A percentile compares a stretch with the other conserved stretches of the same genome.
phyloP scores from a whole-genome alignment of 1,284 basidiomycete genomes.

The Fomitopsis betulina region DNA sequence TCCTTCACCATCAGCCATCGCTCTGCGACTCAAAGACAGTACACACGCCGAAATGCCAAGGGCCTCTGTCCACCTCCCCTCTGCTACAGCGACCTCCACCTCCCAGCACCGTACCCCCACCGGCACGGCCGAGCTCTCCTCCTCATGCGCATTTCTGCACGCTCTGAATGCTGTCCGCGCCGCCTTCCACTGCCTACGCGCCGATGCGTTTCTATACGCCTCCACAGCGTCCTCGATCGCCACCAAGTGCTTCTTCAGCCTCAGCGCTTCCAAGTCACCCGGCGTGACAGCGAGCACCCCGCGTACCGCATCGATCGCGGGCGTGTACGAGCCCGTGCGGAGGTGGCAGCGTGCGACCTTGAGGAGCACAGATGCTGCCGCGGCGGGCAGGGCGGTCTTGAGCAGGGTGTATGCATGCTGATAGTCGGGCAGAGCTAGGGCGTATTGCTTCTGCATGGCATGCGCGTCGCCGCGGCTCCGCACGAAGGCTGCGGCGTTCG shows the following conservation, averaged over 20 bases:
- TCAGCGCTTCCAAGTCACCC: slow-evolving; percentile 3
- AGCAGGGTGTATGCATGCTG: slow-evolving; percentile 7
- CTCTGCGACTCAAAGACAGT: background rate
- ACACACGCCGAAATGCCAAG: slow-evolving; percentile 10
- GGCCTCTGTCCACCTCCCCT: slow-evolving; percentile 12
- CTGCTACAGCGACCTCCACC: slow-evolving; percentile 12
- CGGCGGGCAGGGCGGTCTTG: background rate
- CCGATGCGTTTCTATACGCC: slow-evolving; percentile 8
- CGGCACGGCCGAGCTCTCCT: slow-evolving; percentile 10
- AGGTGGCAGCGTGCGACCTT: slow-evolving; percentile 14
- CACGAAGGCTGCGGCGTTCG: background rate
- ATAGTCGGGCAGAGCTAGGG: slow-evolving; percentile 12
- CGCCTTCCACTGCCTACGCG: slow-evolving; percentile 16
- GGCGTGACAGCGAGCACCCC: slow-evolving; percentile 11
- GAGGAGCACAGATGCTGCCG: background rate
- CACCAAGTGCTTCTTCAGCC: slow-evolving; percentile 6
- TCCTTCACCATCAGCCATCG: background rate
- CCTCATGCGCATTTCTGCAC: slow-evolving; percentile 7
- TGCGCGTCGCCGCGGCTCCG: slow-evolving; percentile 9
- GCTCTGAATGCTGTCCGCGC: slow-evolving; percentile 13
- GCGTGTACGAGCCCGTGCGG: slow-evolving; percentile 5
- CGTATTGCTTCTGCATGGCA: slow-evolving; percentile 2
- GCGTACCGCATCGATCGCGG: slow-evolving; percentile 12
- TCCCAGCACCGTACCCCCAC: slow-evolving; percentile 15
- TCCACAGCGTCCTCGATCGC: slow-evolving; percentile 11